phyloP scores from a whole-genome alignment of 2,329 filamentous ascomycete species.

The Hirsutella thompsonii region DNA sequence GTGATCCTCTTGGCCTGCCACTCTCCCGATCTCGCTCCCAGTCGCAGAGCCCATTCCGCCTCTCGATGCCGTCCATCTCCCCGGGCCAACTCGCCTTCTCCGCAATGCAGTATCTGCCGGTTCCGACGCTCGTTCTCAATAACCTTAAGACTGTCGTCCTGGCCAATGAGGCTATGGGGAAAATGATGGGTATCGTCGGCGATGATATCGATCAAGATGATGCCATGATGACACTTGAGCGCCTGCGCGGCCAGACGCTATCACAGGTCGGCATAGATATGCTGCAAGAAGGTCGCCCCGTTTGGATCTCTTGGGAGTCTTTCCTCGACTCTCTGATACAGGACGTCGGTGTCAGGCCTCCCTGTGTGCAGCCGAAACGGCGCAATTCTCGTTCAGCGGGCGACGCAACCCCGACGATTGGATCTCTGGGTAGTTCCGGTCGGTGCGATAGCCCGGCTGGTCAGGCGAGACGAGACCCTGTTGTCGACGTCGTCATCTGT shows the following conservation, averaged over 20 bases:
- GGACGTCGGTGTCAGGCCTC: slow-evolving; percentile 23
- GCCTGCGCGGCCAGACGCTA: slow-evolving; percentile 51
- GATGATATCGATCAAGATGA: slow-evolving; percentile 27
- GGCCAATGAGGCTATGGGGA: slow-evolving; percentile 65
- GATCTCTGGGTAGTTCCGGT: slow-evolving; percentile 16
- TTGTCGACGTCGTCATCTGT: slow-evolving; percentile 55
- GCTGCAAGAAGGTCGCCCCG: slow-evolving; percentile 50
- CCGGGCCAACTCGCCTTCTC: slow-evolving; percentile 48
- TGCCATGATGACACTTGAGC: slow-evolving; percentile 36
- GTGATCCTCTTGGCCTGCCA: slow-evolving; percentile 13
- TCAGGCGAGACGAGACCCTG: slow-evolving; percentile 40
- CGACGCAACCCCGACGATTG: slow-evolving; percentile 24
- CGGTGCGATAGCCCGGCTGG: slow-evolving; percentile 12
- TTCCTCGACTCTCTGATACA: slow-evolving; percentile 41
- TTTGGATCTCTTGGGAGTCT: slow-evolving; percentile 45
- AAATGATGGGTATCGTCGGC: slow-evolving; percentile 47
- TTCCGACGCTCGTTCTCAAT: slow-evolving; percentile 58
- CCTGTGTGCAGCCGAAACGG: slow-evolving; percentile 10
- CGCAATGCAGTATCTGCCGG: slow-evolving; percentile 61
- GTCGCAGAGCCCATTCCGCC: slow-evolving; percentile 23
- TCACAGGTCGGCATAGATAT: slow-evolving; percentile 62
- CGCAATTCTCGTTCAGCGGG: slow-evolving; percentile 15
- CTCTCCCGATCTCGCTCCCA: slow-evolving; percentile 15
- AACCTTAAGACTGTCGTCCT: slow-evolving; percentile 56
- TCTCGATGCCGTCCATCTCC: slow-evolving; percentile 33